phyloP scores from a whole-genome alignment of 345 rosid genomes.

The Sisymbrium altissimum region DNA sequence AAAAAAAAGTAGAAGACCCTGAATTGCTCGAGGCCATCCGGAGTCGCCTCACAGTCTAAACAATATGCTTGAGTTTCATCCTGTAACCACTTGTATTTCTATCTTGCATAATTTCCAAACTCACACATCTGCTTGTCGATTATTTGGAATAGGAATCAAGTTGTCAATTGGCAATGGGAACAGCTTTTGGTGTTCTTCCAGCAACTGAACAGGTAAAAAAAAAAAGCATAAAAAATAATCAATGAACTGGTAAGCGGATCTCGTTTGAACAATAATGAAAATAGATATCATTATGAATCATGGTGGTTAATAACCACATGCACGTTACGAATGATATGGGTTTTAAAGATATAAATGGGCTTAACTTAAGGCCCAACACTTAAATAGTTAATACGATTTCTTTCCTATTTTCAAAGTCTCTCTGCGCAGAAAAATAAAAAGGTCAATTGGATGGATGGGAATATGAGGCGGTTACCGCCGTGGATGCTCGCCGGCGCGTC shows the following conservation, averaged over 20 bases:
- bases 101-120: conserved; percentile 14
- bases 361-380: conserved; percentile 8
- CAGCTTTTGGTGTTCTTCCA: conserved; percentile 81
- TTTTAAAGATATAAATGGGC: not conserved
- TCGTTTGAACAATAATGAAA: too few relatives aligned
- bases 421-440: not conserved
- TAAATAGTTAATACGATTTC: not conserved
- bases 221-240: too few relatives aligned
- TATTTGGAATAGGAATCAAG: conserved; percentile 74
- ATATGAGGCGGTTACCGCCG: conserved; percentile 33
- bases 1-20: conserved; percentile 88
- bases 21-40: conserved; percentile 94
- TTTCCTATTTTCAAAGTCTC: not conserved
- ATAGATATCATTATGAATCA: too few relatives aligned
- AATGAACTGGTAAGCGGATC: too few relatives aligned
- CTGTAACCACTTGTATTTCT: conserved; percentile 43
- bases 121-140: not conserved
- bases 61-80: conserved; percentile 89
- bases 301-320: too few relatives aligned
- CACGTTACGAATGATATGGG: too few relatives aligned
- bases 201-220: conserved; percentile 54
- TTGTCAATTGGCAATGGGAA: conserved; percentile 93
- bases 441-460: conserved; percentile 1
- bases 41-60: conserved; percentile 91
- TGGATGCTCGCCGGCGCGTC: conserved; percentile 30